Conservation (phyloP, 148 eudicot species). For the Rhododendron ovatum region DNA sequence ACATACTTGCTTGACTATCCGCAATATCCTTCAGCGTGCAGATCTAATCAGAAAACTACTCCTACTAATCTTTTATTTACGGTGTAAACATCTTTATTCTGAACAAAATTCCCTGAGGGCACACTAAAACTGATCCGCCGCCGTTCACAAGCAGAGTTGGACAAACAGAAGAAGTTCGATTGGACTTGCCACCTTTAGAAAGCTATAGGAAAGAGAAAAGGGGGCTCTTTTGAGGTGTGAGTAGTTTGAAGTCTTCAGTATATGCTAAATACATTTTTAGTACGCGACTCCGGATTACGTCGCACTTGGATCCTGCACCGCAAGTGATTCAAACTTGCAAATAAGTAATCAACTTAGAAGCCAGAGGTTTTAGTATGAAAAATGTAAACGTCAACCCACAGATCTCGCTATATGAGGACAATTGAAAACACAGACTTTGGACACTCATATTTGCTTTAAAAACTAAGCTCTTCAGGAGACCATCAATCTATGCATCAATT, state of each 20-base stretch:
- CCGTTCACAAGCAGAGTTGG: not conserved
- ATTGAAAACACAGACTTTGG: not conserved
- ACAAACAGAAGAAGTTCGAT: not conserved
- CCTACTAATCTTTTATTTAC: not conserved
- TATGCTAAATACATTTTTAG: not conserved
- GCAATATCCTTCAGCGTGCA: not conserved
- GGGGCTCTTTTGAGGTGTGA: not conserved
- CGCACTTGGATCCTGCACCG: too few species aligned
- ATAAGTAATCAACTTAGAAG: not conserved
- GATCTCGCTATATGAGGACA: not conserved
- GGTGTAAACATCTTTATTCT: not conserved
- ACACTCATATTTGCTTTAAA: not conserved
- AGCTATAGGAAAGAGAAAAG: not conserved
- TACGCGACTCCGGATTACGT: not conserved
- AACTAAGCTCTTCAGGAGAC: not conserved
- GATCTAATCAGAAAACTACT: not conserved
- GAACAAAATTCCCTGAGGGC: not conserved
- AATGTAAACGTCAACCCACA: not conserved
- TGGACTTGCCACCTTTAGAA: not conserved
- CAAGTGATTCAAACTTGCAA: not conserved
- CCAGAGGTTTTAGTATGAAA: not conserved
- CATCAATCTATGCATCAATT: not conserved
- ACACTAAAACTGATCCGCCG: not conserved
- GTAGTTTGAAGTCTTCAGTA: not conserved
- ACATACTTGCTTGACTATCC: not conserved